Base-by-base conservation (phyloP, 2,329 filamentous ascomycete species). In the Aaosphaeria arxii region DNA sequence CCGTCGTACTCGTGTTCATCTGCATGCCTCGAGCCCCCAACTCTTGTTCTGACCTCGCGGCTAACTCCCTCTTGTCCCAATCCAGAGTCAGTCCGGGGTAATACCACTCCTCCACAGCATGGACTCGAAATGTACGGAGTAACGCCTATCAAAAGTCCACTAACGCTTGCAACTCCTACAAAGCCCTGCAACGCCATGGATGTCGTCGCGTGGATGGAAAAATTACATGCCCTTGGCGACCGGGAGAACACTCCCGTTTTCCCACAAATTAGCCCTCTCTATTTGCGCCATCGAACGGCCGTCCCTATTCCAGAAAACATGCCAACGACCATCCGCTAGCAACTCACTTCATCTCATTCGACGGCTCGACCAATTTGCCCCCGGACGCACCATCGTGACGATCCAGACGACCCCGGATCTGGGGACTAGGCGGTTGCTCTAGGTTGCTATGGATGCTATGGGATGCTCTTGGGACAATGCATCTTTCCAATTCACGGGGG, bases 191-290 rank as follows among this genome's bases (percentile, higher is more conserved):
- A 29, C 31, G 40, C 24, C 32, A 42, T 33, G 13, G 33, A 6
- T 33, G 41, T 42, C 30, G 6, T 29, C 41, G 41, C 30, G 13
- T 44, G 29, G 42, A 41, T 42, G 46, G 43, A 49, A 45, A 7
- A 28, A 40, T 31, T 47, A 30, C 9, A 4, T 40, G 30, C 29
- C 32, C 58, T 61, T 58, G 58, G 58, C 57, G 35, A 17, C 31
- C 39, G 11, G 42, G 30, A 44, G 31, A 45, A 41, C 45, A 11
- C 13, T 35, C 28, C 13, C 33, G 43, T 55, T 55, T 53, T 59
- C 49, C 56, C 56, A 56, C 56, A 48, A 59, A 59, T 59, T 45
- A 47, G 33, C 13, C 33, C 13, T 17, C 36, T 41, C 40, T 1
- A 29, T 36, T 17, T 9, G 30, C 42, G 45, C 49, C 46, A 11